Base-by-base conservation (phyloP, 306 rosid species). In the Myrica gale region DNA sequence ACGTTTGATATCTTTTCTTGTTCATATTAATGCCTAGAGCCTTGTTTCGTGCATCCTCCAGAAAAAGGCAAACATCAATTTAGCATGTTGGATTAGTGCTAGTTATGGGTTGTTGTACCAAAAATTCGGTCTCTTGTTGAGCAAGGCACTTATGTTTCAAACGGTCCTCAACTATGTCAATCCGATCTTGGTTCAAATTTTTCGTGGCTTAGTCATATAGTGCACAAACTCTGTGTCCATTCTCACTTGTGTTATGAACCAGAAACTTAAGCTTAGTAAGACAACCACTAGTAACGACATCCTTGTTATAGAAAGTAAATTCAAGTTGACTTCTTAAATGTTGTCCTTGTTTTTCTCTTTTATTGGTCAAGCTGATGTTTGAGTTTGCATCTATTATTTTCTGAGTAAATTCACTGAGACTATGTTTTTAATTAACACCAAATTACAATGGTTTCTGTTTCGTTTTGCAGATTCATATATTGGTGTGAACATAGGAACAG, bases 401-500 rank as follows among this genome's bases (percentile, higher is more conserved):
- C 16, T 9, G 32, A 23, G 53, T 44, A 60, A 69, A 74, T 50
- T 69, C 10, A 2, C 5, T 2, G 23, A 37, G 44, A 43, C 58
- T 75, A 46, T 51, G 39, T 26, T 26, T 32, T 23, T 32, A 6
- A 45, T 37, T 20, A 10, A 13, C 39, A 26, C 6, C 13, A 7
- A 37, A n/a, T 81, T 12, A 46, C 20, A 45, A 56, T 69, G 60
- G 54, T 51, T 73, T 37, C 19, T 68, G 58, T 63, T 82, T 84
- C 80, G 16, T 74, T 52, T 66, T 82, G 87, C 85, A 92, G 97
- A 79, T 68, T 84, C 91, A n/a, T 88, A 85, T 55, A 74, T 92
- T 74, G 97, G 97, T 73, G 97, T 90, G 53, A 92, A 92, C 60
- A 90, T 90, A 58, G 97, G 97, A 69, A 92, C 96, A n/a, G 89